These are phyloP conservation scores for Pseudotulostoma volvatum DNA, from an alignment of 495 filamentous ascomycete genomes.

Conservation along the genomic window DNA sequence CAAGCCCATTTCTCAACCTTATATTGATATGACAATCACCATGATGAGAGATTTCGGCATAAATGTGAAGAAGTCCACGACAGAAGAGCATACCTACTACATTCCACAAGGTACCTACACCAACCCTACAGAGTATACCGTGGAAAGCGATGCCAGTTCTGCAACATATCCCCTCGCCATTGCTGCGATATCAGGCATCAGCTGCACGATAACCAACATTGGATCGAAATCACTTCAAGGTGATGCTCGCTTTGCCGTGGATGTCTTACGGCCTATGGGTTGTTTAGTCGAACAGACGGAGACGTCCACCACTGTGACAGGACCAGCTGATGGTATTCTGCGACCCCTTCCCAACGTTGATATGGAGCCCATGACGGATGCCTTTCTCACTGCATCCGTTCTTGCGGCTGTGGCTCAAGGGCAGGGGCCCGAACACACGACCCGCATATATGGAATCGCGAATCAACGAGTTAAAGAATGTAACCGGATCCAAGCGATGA, in stretches of 20 bases:
- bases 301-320: conserved; percentile 80
- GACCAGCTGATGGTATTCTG: conserved; percentile 57
- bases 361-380: conserved; percentile 99
- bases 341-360: conserved; percentile 63
- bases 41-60: conserved; percentile 97
- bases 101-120: conserved; percentile 75
- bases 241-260: conserved; percentile 86
- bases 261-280: conserved; percentile 86
- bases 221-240: conserved; percentile 83
- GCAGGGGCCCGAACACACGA: conserved; percentile 37
- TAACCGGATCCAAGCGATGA: conserved; percentile 93
- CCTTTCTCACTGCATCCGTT: conserved; percentile 87
- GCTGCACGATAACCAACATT: conserved; percentile 91
- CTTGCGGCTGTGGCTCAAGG: conserved; percentile 81
- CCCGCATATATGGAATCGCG: conserved; percentile 84
- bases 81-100: conserved; percentile 79
- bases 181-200: conserved; percentile 87
- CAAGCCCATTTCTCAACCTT: conserved; percentile 89
- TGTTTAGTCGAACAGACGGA: conserved; percentile 75
- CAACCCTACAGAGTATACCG: conserved; percentile 73
- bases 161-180: conserved; percentile 94
- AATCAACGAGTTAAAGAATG: conserved; percentile 98
- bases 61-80: conserved; percentile 51
- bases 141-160: conserved; percentile 95
- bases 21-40: conserved; percentile 95